Percentiles rank a stretch among this genome's conserved stretches.
Conservation (phyloP, 2,329 filamentous ascomycete species). For the Exophiala calicioides region DNA sequence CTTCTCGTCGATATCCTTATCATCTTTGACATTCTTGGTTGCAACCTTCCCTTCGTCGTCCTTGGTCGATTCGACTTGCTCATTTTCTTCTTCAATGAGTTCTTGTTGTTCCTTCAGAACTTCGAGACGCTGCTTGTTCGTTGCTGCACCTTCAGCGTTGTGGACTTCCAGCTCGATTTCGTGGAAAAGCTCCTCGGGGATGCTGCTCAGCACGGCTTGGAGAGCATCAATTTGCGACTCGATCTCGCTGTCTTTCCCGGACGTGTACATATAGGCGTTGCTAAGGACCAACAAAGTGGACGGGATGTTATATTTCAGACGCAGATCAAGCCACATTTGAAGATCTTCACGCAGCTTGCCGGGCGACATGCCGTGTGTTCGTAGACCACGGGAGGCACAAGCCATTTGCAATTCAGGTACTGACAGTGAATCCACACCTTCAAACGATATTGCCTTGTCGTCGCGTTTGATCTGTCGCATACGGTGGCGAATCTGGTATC, state of each 20-base stretch:
- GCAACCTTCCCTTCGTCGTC: conserved; percentile 58
- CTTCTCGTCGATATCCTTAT: conserved; percentile 91
- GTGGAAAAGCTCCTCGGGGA: conserved; percentile 98
- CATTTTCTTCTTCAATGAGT: conserved; percentile 93
- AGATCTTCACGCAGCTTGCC: conserved; percentile 85
- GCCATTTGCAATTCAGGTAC: conserved; percentile 90
- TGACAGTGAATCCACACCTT: conserved; percentile 91
- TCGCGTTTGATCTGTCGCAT: conserved; percentile 99
- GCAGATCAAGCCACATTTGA: conserved; percentile 89
- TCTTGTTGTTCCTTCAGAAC: conserved; percentile 98
- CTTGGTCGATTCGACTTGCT: conserved; percentile 82
- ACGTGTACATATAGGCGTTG: conserved; percentile 96
- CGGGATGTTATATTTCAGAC: conserved; percentile 91
- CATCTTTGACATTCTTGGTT: conserved; percentile 65
- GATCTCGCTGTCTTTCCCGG: conserved; percentile 80
- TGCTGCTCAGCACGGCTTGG: conserved; percentile 86
- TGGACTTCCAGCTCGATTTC: conserved; percentile 98
- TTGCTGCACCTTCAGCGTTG: conserved; percentile 92
- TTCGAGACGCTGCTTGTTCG: conserved; percentile 98
- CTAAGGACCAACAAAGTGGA: conserved; percentile 92
- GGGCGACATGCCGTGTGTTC: conserved; percentile 88
- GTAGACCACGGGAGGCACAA: conserved; percentile 86
- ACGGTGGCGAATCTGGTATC: conserved; percentile 93
- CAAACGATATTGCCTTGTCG: conserved; percentile 88
- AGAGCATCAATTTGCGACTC: conserved; percentile 89